Base-by-base conservation (phyloP, 768 basidiomycete genomes). In the Mycena vulgaris region DNA sequence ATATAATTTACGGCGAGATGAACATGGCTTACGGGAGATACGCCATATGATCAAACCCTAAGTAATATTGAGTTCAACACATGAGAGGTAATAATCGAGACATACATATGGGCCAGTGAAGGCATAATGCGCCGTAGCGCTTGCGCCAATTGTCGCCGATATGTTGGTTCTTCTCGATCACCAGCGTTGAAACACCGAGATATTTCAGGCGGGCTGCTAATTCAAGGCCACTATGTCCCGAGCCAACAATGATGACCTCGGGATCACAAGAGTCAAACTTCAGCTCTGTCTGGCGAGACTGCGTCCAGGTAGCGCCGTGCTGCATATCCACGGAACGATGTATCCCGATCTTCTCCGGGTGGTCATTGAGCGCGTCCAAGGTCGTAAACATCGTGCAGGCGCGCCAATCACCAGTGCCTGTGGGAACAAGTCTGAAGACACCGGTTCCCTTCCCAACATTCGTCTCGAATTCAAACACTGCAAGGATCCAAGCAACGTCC, bases 151-250 rank as follows among this genome's bases (percentile, higher is more conserved):
- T 86, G 72, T 91, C 89, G 0, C 91, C 91, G 1, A 90, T 76
- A 3, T 87, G 79, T 9, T 79, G 53, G 59, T 89, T 86, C 72
- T 81, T 82, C 72, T 94, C 93, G 33, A 93, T 79, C 17, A 92
- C 78, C 11, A 95, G 79, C 1, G 85, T 80, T 2, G 81, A 73
- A 13, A 94, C 79, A n/a, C 86, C 89, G 25, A 93, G 80, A 42
- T 82, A 83, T 73, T 90, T 90, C 62, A 94, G 80, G 19, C 91
- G 83, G 2, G 91, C 90, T 0, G 92, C 92, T 2, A 89, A 75
- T 45, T 85, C 88, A 28, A 95, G 79, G 2, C 93, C 93, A 70
- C 85, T 87, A 63, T 93, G 93, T 0, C 91, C 92, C 0, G 85
- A 91, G 16, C 91, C 90, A 23, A 92, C 80, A 28, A 93, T 81